Conservation (phyloP, 768 basidiomycete genomes). For the Pleurotus tuoliensis region DNA sequence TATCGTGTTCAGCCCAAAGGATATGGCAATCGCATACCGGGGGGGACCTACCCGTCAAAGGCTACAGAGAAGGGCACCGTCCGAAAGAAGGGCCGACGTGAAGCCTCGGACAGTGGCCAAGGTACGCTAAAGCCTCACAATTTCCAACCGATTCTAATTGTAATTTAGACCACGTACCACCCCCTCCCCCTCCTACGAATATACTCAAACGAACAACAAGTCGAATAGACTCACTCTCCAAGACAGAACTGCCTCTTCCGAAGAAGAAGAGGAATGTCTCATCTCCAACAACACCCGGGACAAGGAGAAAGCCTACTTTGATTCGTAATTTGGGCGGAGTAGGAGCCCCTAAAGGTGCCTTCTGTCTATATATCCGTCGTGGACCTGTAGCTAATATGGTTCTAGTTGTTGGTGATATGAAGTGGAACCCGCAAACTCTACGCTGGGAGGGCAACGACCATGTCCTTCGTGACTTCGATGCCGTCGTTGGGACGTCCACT, state of each 20-base stretch:
- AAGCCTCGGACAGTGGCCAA: constrained; percentile 33
- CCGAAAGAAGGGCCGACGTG: constrained; percentile 52
- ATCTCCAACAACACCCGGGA: constrained; percentile 40
- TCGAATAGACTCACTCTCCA: constrained; percentile 48
- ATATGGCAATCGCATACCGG: constrained; percentile 58
- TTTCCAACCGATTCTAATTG: too few relatives aligned
- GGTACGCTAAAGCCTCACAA: constrained; percentile 27
- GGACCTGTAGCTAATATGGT: neutral
- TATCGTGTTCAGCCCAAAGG: constrained; percentile 76
- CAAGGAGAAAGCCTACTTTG: constrained; percentile 76
- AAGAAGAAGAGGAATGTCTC: constrained; percentile 53
- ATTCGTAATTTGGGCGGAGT: constrained; percentile 79
- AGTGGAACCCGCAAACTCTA: constrained; percentile 86
- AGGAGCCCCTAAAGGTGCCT: constrained; percentile 68
- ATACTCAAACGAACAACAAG: constrained; percentile 54
- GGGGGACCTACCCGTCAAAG: constrained; percentile 42
- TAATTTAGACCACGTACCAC: constrained; percentile 3
- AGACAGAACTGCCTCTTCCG: constrained; percentile 28
- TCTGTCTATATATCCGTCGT: neutral
- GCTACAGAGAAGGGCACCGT: constrained; percentile 52
- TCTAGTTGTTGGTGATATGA: constrained; percentile 95
- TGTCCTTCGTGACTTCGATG: constrained; percentile 86
- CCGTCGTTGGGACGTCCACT: constrained; percentile 73
- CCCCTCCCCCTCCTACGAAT: constrained; percentile 43
- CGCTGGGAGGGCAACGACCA: constrained; percentile 99